Percentiles rank a stretch among this genome's conserved stretches.
Conservation (phyloP, 2,329 filamentous ascomycete species). For the Penicillium sp. region DNA sequence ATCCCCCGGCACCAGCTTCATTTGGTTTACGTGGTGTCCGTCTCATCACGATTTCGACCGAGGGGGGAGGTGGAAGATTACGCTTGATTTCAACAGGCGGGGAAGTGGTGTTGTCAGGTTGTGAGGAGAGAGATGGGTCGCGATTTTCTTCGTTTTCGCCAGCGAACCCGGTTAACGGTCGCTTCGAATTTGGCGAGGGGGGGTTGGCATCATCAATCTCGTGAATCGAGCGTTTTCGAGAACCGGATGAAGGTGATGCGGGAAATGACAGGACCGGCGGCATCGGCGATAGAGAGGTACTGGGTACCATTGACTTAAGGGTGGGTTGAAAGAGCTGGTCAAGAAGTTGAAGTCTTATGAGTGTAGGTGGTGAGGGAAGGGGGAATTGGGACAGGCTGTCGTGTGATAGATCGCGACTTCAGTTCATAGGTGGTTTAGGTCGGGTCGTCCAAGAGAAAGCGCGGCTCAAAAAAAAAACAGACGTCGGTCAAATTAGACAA, state of each 20-base stretch:
- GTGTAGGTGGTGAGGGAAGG: neutral
- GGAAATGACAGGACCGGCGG: constrained; percentile 16
- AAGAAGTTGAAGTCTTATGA: neutral
- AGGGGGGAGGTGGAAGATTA: neutral
- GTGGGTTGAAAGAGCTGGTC: neutral
- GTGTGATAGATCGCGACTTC: constrained; percentile 11
- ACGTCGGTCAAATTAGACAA: neutral
- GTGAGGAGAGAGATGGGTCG: constrained; percentile 9
- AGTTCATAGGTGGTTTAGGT: neutral
- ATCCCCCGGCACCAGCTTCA: neutral
- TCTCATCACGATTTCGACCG: constrained; percentile 10
- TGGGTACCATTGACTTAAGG: constrained; percentile 24
- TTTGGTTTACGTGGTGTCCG: neutral
- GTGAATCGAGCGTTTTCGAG: constrained; percentile 33
- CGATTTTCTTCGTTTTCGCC: constrained; percentile 28
- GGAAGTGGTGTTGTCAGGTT: neutral
- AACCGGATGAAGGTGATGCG: constrained; percentile 15
- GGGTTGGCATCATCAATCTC: constrained; percentile 25
- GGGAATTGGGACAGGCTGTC: neutral
- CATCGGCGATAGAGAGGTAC: constrained; percentile 23
- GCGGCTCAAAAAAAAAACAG: neutral
- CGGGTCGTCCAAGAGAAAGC: neutral
- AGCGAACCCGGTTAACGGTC: constrained; percentile 10
- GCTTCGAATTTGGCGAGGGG: constrained; percentile 14
- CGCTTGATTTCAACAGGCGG: neutral